Evolutionary conservation across 768 basidiomycete species (phyloP).

Genomic region (Hericium alpestre): DNA sequence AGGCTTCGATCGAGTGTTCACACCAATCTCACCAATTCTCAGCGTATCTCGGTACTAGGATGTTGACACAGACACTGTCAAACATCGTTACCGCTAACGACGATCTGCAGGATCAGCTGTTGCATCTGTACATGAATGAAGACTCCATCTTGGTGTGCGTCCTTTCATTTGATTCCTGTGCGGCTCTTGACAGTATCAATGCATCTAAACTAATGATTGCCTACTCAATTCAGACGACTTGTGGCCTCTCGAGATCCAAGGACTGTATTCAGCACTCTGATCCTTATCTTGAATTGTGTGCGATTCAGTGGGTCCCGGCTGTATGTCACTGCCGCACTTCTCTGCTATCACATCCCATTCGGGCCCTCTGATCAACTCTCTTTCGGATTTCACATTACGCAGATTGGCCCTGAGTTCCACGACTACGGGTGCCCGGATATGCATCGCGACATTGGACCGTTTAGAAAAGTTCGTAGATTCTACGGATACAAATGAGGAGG

Average conservation of each 20-base stretch:
- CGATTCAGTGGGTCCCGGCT: constrained; percentile 2
- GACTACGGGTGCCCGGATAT: constrained; percentile 51
- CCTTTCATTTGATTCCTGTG: constrained; percentile 1
- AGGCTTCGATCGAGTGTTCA: too few species aligned
- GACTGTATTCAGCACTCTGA: constrained; percentile 4
- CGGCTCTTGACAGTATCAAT: neutral
- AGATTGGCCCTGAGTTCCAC: constrained; percentile 47
- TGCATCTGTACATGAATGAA: constrained; percentile 64
- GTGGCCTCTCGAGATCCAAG: constrained; percentile 7
- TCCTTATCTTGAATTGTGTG: constrained; percentile 12
- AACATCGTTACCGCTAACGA: constrained; percentile 77
- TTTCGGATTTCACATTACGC: neutral
- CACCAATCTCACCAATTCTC: neutral
- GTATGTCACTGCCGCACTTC: constrained; percentile 1
- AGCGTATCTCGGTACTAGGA: constrained; percentile 57
- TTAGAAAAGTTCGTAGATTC: constrained; percentile 64
- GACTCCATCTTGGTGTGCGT: constrained; percentile 62
- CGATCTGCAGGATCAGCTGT: constrained; percentile 41
- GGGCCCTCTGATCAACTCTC: neutral
- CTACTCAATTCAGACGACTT: constrained; percentile 33
- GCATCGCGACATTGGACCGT: constrained; percentile 56
- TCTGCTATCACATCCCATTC: neutral
- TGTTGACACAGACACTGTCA: constrained; percentile 69
- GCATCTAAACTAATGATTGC: constrained; percentile 1
- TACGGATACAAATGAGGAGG: constrained; percentile 50